These are phyloP conservation scores for Phialophora chinensis DNA, from an alignment of 2,329 filamentous ascomycete genomes.

Conservation along the genomic window DNA sequence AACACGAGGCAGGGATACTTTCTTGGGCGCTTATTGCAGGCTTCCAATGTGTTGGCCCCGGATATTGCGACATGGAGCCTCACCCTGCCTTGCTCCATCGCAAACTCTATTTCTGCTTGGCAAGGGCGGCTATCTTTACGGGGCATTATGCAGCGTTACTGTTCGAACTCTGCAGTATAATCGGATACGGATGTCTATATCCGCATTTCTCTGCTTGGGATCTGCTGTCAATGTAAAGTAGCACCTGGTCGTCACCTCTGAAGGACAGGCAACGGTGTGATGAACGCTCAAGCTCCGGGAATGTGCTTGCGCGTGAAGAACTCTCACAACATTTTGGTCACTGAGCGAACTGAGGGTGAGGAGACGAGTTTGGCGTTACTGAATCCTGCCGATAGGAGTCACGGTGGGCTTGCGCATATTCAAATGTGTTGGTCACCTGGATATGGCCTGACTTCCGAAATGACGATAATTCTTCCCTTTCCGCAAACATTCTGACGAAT, in stretches of 20 bases:
- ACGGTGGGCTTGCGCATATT: neutral
- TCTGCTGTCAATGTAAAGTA: neutral
- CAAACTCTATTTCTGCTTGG: conserved; percentile 10
- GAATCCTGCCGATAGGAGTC: neutral
- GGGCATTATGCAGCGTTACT: neutral
- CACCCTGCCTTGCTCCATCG: neutral
- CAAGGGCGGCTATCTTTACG: conserved; percentile 12
- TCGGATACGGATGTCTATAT: neutral
- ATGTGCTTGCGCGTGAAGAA: neutral
- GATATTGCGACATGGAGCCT: conserved; percentile 21
- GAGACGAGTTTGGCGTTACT: neutral
- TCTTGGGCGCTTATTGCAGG: conserved; percentile 11
- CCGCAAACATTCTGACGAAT: neutral
- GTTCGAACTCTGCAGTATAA: neutral
- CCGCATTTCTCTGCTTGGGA: neutral
- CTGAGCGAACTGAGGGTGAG: neutral
- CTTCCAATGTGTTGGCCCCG: neutral
- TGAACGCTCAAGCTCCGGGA: neutral
- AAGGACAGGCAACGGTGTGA: neutral
- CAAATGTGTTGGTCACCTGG: too few species aligned
- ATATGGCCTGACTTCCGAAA: too few species aligned
- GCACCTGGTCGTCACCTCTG: neutral
- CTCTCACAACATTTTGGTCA: neutral
- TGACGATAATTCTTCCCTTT: neutral
- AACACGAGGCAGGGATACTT: neutral